A percentile compares a stretch with the other conserved stretches of the same genome.
Evolutionary conservation across 202 grass and related monocot genomes (phyloP).

Genomic region (Panicum hallii): DNA sequence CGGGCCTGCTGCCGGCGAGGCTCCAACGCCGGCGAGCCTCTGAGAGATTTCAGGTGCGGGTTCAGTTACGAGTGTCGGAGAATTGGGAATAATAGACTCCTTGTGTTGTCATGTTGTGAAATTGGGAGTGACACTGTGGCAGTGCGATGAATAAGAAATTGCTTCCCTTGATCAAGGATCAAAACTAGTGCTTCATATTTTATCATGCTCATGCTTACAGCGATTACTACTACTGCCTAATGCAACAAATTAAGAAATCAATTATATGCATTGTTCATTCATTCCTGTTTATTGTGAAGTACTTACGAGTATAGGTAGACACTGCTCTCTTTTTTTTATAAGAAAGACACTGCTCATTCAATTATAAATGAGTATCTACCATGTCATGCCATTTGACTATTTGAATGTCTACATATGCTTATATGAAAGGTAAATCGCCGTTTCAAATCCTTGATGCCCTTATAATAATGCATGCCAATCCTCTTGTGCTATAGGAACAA

Average conservation of each 20-base stretch:
- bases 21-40: slow-evolving; percentile 58
- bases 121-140: not conserved
- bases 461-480: not conserved
- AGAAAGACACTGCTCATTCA: not conserved
- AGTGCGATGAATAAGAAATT: slow-evolving; percentile 21
- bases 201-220: not conserved
- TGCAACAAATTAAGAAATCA: not conserved
- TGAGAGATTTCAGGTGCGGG: slow-evolving; percentile 53
- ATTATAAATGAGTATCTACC: not conserved
- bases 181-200: not conserved
- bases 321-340: too few relatives aligned
- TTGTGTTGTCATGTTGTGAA: slow-evolving; percentile 22
- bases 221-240: not conserved
- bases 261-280: not conserved
- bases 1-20: slow-evolving; percentile 18
- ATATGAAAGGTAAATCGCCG: not conserved
- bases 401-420: not conserved
- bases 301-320: not conserved
- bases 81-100: slow-evolving; percentile 37
- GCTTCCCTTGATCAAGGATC: not conserved
- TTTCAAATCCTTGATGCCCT: not conserved
- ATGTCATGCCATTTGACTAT: not conserved
- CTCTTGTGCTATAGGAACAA: not conserved
- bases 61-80: not conserved
- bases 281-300: not conserved